phyloP scores from a whole-genome alignment of 2,329 filamentous ascomycete genomes.

The Penicillium brevicompactum region DNA sequence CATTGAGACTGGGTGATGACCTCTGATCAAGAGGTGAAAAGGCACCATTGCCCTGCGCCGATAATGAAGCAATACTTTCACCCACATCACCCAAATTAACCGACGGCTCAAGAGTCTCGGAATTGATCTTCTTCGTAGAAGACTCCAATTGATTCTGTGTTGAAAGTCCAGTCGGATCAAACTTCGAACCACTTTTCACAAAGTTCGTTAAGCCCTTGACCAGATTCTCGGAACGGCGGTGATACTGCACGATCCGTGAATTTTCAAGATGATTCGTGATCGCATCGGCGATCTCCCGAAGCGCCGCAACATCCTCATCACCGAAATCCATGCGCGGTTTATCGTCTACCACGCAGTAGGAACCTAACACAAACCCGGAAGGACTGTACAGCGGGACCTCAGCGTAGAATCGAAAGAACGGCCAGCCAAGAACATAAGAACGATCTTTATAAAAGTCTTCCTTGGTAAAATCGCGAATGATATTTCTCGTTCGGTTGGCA shows the following conservation, averaged over 20 bases:
- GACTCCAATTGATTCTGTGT: slow-evolving; percentile 11
- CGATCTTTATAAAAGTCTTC: slow-evolving; percentile 39
- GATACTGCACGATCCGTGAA: slow-evolving; percentile 56
- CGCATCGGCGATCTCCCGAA: slow-evolving; percentile 59
- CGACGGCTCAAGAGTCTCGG: background rate
- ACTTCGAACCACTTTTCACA: slow-evolving; percentile 44
- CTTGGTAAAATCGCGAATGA: slow-evolving; percentile 42
- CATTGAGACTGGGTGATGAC: background rate
- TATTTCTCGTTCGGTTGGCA: slow-evolving; percentile 32
- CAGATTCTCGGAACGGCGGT: slow-evolving; percentile 59
- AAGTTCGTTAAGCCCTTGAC: slow-evolving; percentile 57
- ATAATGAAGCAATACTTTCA: background rate
- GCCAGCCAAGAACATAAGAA: slow-evolving; percentile 34
- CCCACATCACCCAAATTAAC: background rate
- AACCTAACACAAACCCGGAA: slow-evolving; percentile 59
- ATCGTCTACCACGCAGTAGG: slow-evolving; percentile 61
- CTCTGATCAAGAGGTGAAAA: background rate
- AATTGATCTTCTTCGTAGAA: background rate
- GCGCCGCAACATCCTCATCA: slow-evolving; percentile 41
- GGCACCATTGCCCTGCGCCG: background rate
- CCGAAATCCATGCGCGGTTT: slow-evolving; percentile 50
- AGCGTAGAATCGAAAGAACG: slow-evolving; percentile 53
- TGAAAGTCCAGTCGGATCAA: slow-evolving; percentile 24
- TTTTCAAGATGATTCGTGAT: slow-evolving; percentile 63
- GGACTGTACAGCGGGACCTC: slow-evolving; percentile 63